A percentile compares a stretch with the other conserved stretches of the same genome.
Conservation (phyloP, 768 basidiomycete genomes). For the Hericium rajendrae region DNA sequence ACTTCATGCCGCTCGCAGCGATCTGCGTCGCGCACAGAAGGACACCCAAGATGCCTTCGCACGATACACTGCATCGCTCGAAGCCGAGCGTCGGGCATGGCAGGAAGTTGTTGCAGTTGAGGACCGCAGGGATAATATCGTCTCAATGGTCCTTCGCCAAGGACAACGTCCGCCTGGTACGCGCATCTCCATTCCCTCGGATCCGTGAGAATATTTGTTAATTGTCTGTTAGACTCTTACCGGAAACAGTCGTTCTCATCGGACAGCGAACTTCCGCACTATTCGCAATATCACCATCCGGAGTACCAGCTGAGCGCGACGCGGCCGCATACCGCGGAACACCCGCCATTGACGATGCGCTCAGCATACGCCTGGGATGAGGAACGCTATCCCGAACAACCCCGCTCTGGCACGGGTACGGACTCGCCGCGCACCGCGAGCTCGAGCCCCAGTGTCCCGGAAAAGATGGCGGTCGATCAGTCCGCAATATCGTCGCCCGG, state of each 20-base stretch:
- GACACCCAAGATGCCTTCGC: constrained; percentile 11
- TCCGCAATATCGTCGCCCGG: constrained; percentile 1
- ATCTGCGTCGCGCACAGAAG: constrained; percentile 13
- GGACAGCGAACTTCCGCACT: constrained; percentile 8
- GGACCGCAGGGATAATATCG: constrained; percentile 11
- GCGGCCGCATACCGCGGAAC: background rate
- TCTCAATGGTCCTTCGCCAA: constrained; percentile 13
- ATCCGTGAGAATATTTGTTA: background rate
- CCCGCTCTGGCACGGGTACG: background rate
- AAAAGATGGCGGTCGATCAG: background rate
- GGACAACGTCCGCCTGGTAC: constrained; percentile 8
- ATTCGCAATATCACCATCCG: background rate
- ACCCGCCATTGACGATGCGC: constrained; percentile 2
- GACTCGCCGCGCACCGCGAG: constrained; percentile 11
- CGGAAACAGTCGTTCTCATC: background rate
- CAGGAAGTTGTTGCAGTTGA: constrained; percentile 10
- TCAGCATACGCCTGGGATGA: constrained; percentile 12
- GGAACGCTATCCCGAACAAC: constrained; percentile 5
- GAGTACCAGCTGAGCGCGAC: constrained; percentile 4
- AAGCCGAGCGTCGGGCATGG: constrained; percentile 9
- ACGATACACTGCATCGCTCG: constrained; percentile 9
- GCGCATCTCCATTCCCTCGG: constrained; percentile 4
- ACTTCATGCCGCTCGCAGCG: constrained; percentile 7
- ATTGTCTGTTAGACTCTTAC: constrained; percentile 4
- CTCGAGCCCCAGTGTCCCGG: constrained; percentile 5